Conservation (phyloP, 2,329 filamentous ascomycete species). For the Penicillium vulpinum region DNA sequence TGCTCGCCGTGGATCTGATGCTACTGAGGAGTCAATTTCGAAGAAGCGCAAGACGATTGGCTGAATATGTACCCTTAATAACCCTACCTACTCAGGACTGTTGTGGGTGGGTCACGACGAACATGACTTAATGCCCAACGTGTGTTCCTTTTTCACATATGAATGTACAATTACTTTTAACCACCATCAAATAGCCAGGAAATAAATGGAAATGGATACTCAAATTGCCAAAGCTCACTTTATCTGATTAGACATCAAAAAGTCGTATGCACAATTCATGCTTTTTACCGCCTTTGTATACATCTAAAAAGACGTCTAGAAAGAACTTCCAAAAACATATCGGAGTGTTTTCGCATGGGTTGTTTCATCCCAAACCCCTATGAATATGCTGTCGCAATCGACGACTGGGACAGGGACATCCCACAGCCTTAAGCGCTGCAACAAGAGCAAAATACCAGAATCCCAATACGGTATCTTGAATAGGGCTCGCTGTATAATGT, state of each 20-base stretch:
- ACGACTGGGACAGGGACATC: neutral
- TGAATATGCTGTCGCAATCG: neutral
- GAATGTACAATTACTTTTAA: neutral
- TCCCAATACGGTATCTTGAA: neutral
- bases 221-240: neutral
- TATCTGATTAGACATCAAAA: too few relatives aligned
- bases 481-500: neutral
- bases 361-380: neutral
- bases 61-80: conserved; percentile 4
- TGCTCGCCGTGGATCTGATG: conserved; percentile 35
- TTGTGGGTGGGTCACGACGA: neutral
- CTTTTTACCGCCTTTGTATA: too few relatives aligned
- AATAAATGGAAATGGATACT: neutral
- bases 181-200: neutral
- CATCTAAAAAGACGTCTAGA: too few relatives aligned
- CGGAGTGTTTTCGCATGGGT: too few relatives aligned
- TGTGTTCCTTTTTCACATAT: neutral
- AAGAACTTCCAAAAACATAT: too few relatives aligned
- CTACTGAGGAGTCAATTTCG: conserved; percentile 35
- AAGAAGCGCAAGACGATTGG: conserved; percentile 37
- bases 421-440: neutral
- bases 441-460: neutral
- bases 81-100: neutral
- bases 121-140: neutral
- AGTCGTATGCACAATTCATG: too few relatives aligned